These are phyloP conservation scores for Yarrowia yakushimensis DNA, from an alignment of 805 yeast genomes.

Conservation along the genomic window DNA sequence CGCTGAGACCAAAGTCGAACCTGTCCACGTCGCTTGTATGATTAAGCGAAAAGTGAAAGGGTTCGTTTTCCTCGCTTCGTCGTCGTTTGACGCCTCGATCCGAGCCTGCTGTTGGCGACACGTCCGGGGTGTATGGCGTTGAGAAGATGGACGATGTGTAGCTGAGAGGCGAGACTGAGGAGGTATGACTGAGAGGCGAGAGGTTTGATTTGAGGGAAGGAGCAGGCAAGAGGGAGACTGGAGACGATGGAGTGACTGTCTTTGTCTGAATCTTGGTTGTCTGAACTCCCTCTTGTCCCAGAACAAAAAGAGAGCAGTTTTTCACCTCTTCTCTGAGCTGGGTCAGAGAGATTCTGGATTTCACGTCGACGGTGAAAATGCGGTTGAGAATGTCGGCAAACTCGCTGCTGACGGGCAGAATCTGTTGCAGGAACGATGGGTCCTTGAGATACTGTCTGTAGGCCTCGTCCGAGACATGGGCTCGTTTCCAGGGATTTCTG, in stretches of 20 bases:
- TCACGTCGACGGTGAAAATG: conserved; percentile 4
- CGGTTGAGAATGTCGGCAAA: conserved; percentile 41
- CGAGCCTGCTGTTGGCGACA: not conserved
- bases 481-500: conserved; percentile 88
- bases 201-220: conserved; percentile 19
- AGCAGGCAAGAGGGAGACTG: conserved; percentile 12
- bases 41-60: conserved; percentile 8
- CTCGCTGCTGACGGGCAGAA: conserved; percentile 69
- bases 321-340: conserved; percentile 26
- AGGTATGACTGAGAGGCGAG: not conserved
- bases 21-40: conserved; percentile 9
- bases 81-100: conserved; percentile 16
- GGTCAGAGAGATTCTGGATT: not conserved
- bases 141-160: conserved; percentile 13
- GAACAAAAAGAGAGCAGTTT: not conserved
- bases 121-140: conserved; percentile 13
- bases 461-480: conserved; percentile 59
- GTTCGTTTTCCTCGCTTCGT: conserved; percentile 2
- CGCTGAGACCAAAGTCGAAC: conserved; percentile 16
- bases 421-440: conserved; percentile 52
- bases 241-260: not conserved
- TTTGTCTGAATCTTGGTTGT: no score
- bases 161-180: not conserved
- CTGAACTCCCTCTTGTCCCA: not conserved
- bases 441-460: conserved; percentile 61